A percentile compares a stretch with the other conserved stretches of the same genome.
phyloP scores from a whole-genome alignment of 345 rosid species.

The Salix brachista region DNA sequence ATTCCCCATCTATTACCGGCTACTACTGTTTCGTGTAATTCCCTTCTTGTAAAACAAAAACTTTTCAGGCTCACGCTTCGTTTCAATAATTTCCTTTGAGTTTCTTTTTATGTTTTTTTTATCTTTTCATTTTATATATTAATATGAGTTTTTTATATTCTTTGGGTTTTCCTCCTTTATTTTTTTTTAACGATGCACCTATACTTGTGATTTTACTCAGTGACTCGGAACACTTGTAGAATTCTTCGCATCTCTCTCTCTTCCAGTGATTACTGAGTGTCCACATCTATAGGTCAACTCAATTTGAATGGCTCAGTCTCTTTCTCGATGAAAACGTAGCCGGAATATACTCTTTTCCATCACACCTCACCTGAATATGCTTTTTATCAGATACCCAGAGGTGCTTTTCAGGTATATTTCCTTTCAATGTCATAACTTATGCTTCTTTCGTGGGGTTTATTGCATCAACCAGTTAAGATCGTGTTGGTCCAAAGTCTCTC shows the following conservation, averaged over 20 bases:
- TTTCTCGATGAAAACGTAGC: background rate
- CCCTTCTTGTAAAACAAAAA: no score
- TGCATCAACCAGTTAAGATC: background rate
- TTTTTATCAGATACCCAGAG: background rate
- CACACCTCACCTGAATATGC: background rate
- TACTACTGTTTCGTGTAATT: no score
- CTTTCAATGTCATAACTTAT: background rate
- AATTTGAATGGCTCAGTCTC: background rate
- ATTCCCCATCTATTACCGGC: no score
- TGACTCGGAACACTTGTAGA: background rate
- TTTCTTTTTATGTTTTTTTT: no score
- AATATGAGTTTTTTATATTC: no score
- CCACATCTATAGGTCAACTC: background rate
- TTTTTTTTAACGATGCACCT: no score
- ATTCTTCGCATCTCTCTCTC: background rate
- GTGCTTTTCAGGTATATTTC: constrained; percentile 2
- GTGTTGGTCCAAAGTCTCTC: background rate
- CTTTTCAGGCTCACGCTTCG: no score
- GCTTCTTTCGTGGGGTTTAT: background rate
- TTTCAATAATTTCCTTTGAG: no score
- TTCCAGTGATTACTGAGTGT: background rate
- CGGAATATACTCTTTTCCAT: background rate
- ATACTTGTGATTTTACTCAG: background rate
- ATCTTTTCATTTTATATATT: no score
- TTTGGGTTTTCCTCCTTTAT: no score